These are phyloP conservation scores for Trichoderma sp. DNA, from an alignment of 2,329 filamentous ascomycete species.

Conservation along the genomic window DNA sequence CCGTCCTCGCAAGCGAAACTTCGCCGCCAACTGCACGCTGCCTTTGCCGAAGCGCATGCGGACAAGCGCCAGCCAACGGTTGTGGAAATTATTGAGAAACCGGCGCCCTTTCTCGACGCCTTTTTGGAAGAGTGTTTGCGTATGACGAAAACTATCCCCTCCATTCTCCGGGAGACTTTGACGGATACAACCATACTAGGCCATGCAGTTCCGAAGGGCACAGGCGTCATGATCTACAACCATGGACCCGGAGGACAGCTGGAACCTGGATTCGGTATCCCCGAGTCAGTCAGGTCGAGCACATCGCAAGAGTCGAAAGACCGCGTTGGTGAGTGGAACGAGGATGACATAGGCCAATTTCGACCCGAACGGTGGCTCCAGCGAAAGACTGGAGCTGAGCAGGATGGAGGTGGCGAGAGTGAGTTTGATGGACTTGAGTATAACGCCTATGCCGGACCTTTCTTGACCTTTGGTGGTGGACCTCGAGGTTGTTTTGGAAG, in stretches of 20 bases:
- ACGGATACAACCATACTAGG: neutral
- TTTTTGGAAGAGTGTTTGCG: slow-evolving; percentile 8
- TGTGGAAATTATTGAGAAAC: slow-evolving; percentile 2
- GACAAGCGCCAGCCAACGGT: slow-evolving; percentile 14
- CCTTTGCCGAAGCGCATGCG: neutral
- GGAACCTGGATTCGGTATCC: neutral
- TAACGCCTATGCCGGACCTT: neutral
- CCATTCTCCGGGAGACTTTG: slow-evolving; percentile 1
- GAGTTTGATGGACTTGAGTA: slow-evolving; percentile 1
- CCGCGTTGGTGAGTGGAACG: neutral
- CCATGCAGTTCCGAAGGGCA: neutral
- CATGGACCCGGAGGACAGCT: slow-evolving; percentile 10
- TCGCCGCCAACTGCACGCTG: slow-evolving; percentile 1
- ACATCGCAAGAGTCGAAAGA: slow-evolving; percentile 6
- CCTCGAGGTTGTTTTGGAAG: slow-evolving; percentile 7
- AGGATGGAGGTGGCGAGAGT: neutral
- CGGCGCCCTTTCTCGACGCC: slow-evolving; percentile 3
- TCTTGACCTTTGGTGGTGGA: slow-evolving; percentile 10
- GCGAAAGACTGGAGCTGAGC: neutral
- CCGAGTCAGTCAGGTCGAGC: neutral
- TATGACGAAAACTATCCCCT: neutral
- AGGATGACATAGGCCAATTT: neutral
- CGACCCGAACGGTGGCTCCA: neutral
- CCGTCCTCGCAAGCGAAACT: neutral
- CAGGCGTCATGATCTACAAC: neutral